Evolutionary conservation across 257 asterid genomes (phyloP).

Genomic region (Solanum raphanifolium): DNA sequence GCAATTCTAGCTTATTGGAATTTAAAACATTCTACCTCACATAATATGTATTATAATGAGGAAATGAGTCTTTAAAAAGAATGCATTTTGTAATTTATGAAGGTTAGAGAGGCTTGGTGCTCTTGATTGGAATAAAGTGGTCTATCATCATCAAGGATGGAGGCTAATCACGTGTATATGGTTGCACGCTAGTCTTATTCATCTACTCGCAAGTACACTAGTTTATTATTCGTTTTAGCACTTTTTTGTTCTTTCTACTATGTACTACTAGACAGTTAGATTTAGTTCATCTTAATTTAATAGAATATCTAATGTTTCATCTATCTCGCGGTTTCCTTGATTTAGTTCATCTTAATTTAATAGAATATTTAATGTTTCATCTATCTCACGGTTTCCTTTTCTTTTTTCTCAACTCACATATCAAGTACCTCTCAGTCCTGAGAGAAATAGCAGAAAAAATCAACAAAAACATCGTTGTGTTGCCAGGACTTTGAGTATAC

Average conservation of each 20-base stretch:
- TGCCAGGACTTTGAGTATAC: neutral
- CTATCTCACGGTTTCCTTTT: neutral
- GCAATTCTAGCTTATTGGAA: conserved; percentile 15
- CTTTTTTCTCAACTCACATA: neutral
- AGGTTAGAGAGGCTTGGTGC: conserved; percentile 70
- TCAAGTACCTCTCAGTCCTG: neutral
- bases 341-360: neutral
- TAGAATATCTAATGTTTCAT: neutral
- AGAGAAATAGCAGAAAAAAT: neutral
- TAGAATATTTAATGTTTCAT: neutral
- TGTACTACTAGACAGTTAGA: no score
- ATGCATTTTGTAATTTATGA: no score
- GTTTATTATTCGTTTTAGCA: neutral
- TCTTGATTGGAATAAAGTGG: conserved; percentile 64
- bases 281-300: neutral
- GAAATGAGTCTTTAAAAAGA: no score
- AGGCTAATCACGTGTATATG: conserved; percentile 79
- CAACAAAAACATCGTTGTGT: neutral
- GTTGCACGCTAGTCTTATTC: conserved; percentile 87
- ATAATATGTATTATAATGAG: no score
- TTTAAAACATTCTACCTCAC: no score
- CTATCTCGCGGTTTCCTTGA: neutral
- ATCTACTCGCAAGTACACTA: conserved; percentile 52
- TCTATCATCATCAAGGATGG: conserved; percentile 75
- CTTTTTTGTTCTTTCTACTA: neutral